phyloP scores from a whole-genome alignment of 2,329 filamentous ascomycete genomes.

The Pestalotiopsis sp. region DNA sequence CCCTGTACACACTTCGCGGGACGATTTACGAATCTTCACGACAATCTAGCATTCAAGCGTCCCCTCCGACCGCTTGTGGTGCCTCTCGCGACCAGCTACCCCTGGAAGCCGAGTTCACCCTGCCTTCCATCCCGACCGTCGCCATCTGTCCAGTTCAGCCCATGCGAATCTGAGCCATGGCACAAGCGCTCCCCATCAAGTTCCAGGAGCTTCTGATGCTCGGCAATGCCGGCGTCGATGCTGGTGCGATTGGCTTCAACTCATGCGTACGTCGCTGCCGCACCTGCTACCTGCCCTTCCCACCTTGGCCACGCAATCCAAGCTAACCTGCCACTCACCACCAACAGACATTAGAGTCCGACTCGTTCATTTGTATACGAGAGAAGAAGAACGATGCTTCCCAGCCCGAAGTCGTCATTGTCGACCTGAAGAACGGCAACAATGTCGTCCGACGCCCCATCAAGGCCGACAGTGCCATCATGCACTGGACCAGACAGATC shows the following conservation, averaged over 20 bases:
- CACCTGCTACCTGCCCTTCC: conserved; percentile 12
- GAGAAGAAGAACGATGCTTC: conserved; percentile 86
- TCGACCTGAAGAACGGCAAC: conserved; percentile 97
- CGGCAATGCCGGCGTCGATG: conserved; percentile 48
- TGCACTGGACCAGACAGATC: conserved; percentile 97
- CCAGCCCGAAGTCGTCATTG: conserved; percentile 91
- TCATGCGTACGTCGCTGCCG: conserved; percentile 67
- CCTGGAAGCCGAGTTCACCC: background rate
- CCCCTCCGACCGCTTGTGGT: conserved; percentile 6
- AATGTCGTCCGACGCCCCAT: conserved; percentile 93
- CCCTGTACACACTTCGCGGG: conserved; percentile 9
- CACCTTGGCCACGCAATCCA: conserved; percentile 12
- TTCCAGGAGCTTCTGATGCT: conserved; percentile 87
- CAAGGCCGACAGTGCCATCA: conserved; percentile 99
- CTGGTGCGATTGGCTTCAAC: conserved; percentile 74
- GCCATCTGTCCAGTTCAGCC: background rate
- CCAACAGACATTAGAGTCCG: conserved; percentile 92
- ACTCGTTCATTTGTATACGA: conserved; percentile 93
- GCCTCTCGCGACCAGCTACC: background rate
- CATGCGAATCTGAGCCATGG: conserved; percentile 47
- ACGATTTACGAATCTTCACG: conserved; percentile 8
- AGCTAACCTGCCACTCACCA: conserved; percentile 21
- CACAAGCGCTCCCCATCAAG: conserved; percentile 78
- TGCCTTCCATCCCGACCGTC: background rate
- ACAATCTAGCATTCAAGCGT: background rate